A percentile compares a stretch with the other conserved stretches of the same genome.
Evolutionary conservation across 2,329 filamentous ascomycete species (phyloP).

Genomic region (Mycosphaerella arachidis): DNA sequence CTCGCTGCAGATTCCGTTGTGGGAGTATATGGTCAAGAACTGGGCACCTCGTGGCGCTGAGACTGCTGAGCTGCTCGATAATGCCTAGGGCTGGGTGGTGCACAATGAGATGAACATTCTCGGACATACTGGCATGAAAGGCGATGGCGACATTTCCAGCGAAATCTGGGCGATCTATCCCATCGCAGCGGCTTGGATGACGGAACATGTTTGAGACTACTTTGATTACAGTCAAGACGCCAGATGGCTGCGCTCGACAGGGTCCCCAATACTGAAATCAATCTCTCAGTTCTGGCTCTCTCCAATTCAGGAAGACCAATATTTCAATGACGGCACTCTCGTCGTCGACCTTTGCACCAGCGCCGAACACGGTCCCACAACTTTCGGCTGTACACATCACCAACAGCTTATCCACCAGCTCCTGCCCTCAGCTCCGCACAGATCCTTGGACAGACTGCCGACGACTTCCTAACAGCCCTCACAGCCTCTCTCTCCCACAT

Average conservation of each 20-base stretch:
- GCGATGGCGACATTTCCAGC: slow-evolving; percentile 26
- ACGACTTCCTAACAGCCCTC: slow-evolving; percentile 36
- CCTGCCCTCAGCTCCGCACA: slow-evolving; percentile 29
- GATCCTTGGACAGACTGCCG: slow-evolving; percentile 27
- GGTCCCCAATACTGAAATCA: slow-evolving; percentile 53
- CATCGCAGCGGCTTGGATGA: slow-evolving; percentile 54
- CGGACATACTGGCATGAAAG: slow-evolving; percentile 51
- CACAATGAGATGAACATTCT: slow-evolving; percentile 59
- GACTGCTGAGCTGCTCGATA: slow-evolving; percentile 52
- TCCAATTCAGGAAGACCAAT: slow-evolving; percentile 49
- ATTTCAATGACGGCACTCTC: slow-evolving; percentile 48
- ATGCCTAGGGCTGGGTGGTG: slow-evolving; percentile 52
- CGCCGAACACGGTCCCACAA: slow-evolving; percentile 51
- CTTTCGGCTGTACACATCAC: slow-evolving; percentile 52
- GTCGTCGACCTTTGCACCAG: slow-evolving; percentile 57
- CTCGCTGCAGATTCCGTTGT: slow-evolving; percentile 44
- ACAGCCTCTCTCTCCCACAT: slow-evolving; percentile 42
- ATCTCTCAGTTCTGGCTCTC: slow-evolving; percentile 54
- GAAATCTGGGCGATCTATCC: slow-evolving; percentile 44
- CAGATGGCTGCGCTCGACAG: slow-evolving; percentile 42
- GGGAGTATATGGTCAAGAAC: slow-evolving; percentile 51
- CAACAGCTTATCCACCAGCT: slow-evolving; percentile 48
- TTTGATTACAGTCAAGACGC: slow-evolving; percentile 51
- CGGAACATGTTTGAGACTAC: slow-evolving; percentile 56
- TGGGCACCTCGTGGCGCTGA: slow-evolving; percentile 52